Evolutionary conservation across 2,329 filamentous ascomycete genomes (phyloP).

Genomic region (Pyricularia grisea): DNA sequence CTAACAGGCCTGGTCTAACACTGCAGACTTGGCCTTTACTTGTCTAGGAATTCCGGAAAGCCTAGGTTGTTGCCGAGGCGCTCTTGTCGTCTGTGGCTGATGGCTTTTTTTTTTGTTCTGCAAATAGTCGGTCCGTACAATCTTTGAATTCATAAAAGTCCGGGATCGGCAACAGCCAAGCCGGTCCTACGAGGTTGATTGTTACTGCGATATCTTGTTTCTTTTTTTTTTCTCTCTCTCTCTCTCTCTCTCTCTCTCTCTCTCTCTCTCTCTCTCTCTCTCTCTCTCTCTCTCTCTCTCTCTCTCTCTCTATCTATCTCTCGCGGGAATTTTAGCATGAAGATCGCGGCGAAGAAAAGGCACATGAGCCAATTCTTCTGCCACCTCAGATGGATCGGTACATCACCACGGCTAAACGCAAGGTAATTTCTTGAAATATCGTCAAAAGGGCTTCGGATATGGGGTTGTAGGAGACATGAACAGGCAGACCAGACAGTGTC

Average conservation of each 20-base stretch:
- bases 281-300: too few relatives aligned
- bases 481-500: not conserved
- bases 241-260: too few relatives aligned
- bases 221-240: too few relatives aligned
- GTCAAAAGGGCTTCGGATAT: not conserved
- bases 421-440: not conserved
- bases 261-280: too few relatives aligned
- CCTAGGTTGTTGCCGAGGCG: not conserved
- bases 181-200: not conserved
- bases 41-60: not conserved
- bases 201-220: not conserved
- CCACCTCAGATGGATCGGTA: not conserved
- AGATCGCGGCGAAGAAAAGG: not conserved
- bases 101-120: not conserved
- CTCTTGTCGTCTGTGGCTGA: not conserved
- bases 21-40: too few relatives aligned
- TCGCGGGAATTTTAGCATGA: too few relatives aligned
- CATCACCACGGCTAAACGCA: not conserved
- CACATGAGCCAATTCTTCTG: not conserved
- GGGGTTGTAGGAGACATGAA: not conserved
- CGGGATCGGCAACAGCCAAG: not conserved
- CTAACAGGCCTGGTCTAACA: too few relatives aligned
- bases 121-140: not conserved
- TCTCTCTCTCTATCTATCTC: too few relatives aligned
- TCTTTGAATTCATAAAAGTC: not conserved